Evolutionary conservation across 441 rosid species (phyloP), one percentile per base, ranked within the genome.

Genomic region (California macrophylla): DNA sequence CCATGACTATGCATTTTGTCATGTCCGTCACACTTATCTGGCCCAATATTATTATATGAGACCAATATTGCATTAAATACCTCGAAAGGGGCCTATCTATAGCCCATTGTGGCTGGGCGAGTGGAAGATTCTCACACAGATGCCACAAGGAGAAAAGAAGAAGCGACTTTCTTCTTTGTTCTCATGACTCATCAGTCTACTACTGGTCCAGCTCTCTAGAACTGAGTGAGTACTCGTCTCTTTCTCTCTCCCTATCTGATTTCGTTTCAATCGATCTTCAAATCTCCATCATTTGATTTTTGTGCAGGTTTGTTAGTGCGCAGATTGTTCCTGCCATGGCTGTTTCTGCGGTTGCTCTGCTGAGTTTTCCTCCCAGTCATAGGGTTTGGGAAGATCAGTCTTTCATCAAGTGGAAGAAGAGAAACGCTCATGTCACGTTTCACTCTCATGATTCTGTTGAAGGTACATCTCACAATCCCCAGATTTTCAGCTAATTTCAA

Each of bases 381-480:
- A 81, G 72, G 69, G 84, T 74, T 9, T 90, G 99, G 99, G 96
- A 94, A 76, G 98, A 94, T 83, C 94, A 77, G 62, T 80, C 87
- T 47, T 85, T 92, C 74, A 76, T 92, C 76, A 92, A 92, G 77
- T 89, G 96, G 98, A 88, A 83, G 60, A 94, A 89, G 84, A 81
- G 94, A 79, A 98, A 94, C 50, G 72, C 93, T 81, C 99, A 94
- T 74, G 99, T 94, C 74, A 83, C 87, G 64, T 78, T 92, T 66
- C 97, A 73, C 70, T 90, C 91, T 81, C 99, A 94, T 77, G 99
- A 94, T 21, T 94, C 98, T 68, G 60, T 90, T 47, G 86, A 92
- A 83, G 98, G 98, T 91, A 10, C 15, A 15, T 15, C 0, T 15
- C 18, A 13, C 8, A 8, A 40, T 26, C 65, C 10, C 56, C 30